Percentiles rank a stretch among this genome's conserved stretches.
Conservation (phyloP, 2,329 filamentous ascomycete genomes). For the Beauveria scarabaeidicola region DNA sequence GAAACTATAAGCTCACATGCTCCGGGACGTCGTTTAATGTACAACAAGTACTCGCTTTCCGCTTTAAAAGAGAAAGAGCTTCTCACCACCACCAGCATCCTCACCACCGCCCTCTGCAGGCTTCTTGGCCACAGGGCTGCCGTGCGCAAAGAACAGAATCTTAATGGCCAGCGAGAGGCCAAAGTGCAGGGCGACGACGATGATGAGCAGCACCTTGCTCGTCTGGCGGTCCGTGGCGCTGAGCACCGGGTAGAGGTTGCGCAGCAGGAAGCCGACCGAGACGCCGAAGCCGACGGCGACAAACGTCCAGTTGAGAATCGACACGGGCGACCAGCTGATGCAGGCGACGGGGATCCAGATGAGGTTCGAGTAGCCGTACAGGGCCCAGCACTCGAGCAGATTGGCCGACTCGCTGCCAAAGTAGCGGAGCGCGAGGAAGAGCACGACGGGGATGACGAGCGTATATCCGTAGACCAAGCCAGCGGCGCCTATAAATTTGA, state of each 20-base stretch:
- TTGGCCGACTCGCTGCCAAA: slow-evolving; percentile 92
- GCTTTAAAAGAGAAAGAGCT: slow-evolving; percentile 10
- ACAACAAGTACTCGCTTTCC: not conserved
- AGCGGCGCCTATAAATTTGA: slow-evolving; percentile 54
- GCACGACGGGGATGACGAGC: slow-evolving; percentile 68
- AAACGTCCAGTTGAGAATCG: slow-evolving; percentile 86
- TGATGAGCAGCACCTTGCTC: slow-evolving; percentile 75
- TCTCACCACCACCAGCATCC: slow-evolving; percentile 15
- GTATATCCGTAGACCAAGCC: slow-evolving; percentile 96
- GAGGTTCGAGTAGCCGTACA: slow-evolving; percentile 94
- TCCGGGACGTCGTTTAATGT: not conserved
- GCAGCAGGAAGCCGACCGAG: slow-evolving; percentile 73
- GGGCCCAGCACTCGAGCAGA: slow-evolving; percentile 85
- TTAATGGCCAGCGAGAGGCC: slow-evolving; percentile 93
- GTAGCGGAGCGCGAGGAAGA: slow-evolving; percentile 88
- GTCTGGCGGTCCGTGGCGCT: slow-evolving; percentile 88
- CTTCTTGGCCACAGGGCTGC: slow-evolving; percentile 42
- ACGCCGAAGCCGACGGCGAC: slow-evolving; percentile 78
- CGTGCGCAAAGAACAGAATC: slow-evolving; percentile 88
- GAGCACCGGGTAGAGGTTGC: slow-evolving; percentile 85
- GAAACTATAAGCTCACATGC: not conserved
- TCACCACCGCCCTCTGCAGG: slow-evolving; percentile 20
- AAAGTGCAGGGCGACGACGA: slow-evolving; percentile 78
- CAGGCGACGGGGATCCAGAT: slow-evolving; percentile 95
- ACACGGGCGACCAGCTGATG: slow-evolving; percentile 81